These are phyloP conservation scores for Lentinula boryana DNA, from an alignment of 768 basidiomycete genomes.

Conservation along the genomic window DNA sequence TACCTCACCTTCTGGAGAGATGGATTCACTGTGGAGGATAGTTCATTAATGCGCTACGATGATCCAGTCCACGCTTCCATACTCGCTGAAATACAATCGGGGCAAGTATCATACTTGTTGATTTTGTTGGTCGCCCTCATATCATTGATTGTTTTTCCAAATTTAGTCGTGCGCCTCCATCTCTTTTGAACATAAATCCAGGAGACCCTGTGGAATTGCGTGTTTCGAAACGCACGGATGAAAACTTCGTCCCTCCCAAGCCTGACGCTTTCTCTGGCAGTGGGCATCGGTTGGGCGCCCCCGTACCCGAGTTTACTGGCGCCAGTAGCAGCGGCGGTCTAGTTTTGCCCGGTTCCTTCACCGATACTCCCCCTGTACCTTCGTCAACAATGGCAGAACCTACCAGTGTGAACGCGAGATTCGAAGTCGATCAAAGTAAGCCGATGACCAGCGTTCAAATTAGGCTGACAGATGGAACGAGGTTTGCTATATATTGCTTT, in stretches of 20 bases:
- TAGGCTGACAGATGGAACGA: conserved; percentile 84
- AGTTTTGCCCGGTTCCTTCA: conserved; percentile 61
- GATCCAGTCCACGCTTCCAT: conserved; percentile 67
- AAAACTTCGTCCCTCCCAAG: conserved; percentile 64
- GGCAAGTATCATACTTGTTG: conserved; percentile 35
- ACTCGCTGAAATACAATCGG: conserved; percentile 71
- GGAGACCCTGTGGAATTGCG: conserved; percentile 85
- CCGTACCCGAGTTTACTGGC: conserved; percentile 43
- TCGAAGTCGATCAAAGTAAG: conserved; percentile 75
- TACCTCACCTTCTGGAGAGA: conserved; percentile 89
- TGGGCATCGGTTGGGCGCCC: conserved; percentile 79
- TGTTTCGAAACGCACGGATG: conserved; percentile 60
- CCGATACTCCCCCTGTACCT: conserved; percentile 19
- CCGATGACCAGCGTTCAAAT: conserved; percentile 91
- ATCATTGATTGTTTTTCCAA: neutral
- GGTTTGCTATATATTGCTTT: conserved; percentile 34
- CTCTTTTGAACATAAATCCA: conserved; percentile 62
- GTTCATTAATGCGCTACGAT: conserved; percentile 78
- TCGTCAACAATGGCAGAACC: conserved; percentile 19
- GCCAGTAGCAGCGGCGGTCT: conserved; percentile 5
- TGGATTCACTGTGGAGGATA: conserved; percentile 90
- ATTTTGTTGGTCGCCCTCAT: neutral
- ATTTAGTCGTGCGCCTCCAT: conserved; percentile 69
- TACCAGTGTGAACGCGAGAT: conserved; percentile 42
- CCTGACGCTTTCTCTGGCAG: conserved; percentile 59